Evolutionary conservation across 768 basidiomycete genomes (phyloP).

Genomic region (Phylloporus sp.): DNA sequence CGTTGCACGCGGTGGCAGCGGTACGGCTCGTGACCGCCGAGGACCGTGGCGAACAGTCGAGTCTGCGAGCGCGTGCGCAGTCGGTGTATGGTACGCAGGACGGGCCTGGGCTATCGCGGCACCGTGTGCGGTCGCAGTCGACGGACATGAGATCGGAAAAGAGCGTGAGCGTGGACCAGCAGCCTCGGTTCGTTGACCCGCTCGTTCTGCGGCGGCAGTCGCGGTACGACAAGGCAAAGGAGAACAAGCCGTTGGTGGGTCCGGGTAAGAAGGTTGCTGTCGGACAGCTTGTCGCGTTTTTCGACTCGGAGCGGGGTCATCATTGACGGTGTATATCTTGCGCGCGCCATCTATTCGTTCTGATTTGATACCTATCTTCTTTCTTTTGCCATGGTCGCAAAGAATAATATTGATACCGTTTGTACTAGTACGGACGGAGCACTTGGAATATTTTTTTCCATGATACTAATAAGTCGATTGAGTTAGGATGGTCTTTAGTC

Average conservation of each 20-base stretch:
- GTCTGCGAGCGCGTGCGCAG: conserved; percentile 48
- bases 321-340: not conserved
- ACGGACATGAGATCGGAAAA: conserved; percentile 30
- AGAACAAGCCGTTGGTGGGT: conserved; percentile 37
- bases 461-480: too few relatives aligned
- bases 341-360: not conserved
- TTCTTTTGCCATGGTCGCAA: not conserved
- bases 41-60: conserved; percentile 12
- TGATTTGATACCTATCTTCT: not conserved
- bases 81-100: conserved; percentile 49
- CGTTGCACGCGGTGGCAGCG: conserved; percentile 30
- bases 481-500: too few relatives aligned
- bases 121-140: conserved; percentile 39
- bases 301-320: conserved; percentile 43
- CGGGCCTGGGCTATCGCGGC: conserved; percentile 20
- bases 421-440: conserved; percentile 1
- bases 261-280: conserved; percentile 63
- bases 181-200: conserved; percentile 70
- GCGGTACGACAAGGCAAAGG: conserved; percentile 38
- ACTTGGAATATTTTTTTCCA: too few relatives aligned
- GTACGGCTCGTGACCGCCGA: conserved; percentile 31
- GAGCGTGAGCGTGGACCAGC: conserved; percentile 9
- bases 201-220: conserved; percentile 65
- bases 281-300: conserved; percentile 80
- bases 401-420: not conserved